Evolutionary conservation across 2,329 filamentous ascomycete species (phyloP).

Genomic region (Aschersonia sp.): DNA sequence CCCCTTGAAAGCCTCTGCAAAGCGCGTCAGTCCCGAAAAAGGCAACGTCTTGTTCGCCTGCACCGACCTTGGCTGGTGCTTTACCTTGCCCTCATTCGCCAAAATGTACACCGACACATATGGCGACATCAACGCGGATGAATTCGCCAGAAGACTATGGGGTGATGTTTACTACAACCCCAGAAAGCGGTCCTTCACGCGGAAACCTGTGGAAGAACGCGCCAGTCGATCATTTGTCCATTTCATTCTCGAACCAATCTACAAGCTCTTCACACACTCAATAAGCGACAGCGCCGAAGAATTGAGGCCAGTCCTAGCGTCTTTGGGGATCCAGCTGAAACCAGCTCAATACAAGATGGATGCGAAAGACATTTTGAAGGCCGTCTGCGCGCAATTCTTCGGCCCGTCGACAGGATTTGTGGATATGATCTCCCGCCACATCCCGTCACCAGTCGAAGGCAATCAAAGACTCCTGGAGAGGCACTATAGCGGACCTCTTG

Average conservation of each 20-base stretch:
- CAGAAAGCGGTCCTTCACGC: conserved; percentile 74
- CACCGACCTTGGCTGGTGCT: conserved; percentile 90
- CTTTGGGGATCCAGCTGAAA: conserved; percentile 74
- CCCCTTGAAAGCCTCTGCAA: conserved; percentile 64
- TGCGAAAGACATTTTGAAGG: conserved; percentile 72
- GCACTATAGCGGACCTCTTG: conserved; percentile 83
- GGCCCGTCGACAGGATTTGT: conserved; percentile 81
- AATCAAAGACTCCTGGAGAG: conserved; percentile 63
- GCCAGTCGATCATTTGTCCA: conserved; percentile 82
- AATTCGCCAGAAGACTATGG: conserved; percentile 81
- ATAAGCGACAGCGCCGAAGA: conserved; percentile 83
- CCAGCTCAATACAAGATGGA: conserved; percentile 85
- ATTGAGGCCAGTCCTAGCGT: conserved; percentile 62
- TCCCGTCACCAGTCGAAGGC: conserved; percentile 74
- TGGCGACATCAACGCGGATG: conserved; percentile 62
- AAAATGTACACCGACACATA: conserved; percentile 92
- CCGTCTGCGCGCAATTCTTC: conserved; percentile 93
- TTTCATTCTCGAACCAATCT: conserved; percentile 91
- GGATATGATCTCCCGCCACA: conserved; percentile 83
- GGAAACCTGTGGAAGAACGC: conserved; percentile 68
- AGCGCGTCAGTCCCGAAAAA: conserved; percentile 83
- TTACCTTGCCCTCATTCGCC: conserved; percentile 84
- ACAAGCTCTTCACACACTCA: conserved; percentile 92
- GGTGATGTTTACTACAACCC: conserved; percentile 96
- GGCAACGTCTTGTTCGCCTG: conserved; percentile 97